These are phyloP conservation scores for Trichoderma koningiopsis DNA, from an alignment of 2,329 filamentous ascomycete species.

Conservation along the genomic window DNA sequence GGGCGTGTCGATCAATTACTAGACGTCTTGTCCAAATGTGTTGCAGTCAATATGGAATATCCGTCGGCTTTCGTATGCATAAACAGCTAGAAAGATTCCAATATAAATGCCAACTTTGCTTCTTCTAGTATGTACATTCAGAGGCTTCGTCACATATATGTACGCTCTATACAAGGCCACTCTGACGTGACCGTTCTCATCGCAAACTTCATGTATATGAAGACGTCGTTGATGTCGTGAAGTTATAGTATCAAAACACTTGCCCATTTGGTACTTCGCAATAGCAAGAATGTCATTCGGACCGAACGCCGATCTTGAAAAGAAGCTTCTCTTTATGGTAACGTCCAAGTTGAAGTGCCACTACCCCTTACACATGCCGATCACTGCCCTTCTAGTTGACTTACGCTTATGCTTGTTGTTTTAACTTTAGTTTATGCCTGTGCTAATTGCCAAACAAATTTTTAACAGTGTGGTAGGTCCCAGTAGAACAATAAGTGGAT, in stretches of 20 bases:
- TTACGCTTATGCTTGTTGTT: not conserved
- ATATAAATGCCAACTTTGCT: not conserved
- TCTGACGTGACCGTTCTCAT: not conserved
- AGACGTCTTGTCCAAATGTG: not conserved
- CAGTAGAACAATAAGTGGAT: not conserved
- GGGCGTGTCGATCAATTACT: not conserved
- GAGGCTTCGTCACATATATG: not conserved
- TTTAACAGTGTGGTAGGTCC: not conserved
- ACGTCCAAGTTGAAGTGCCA: not conserved
- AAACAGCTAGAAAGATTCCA: not conserved
- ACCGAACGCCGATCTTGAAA: slow-evolving; percentile 15
- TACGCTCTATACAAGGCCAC: not conserved
- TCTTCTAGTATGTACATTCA: not conserved
- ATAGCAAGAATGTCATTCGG: slow-evolving; percentile 2
- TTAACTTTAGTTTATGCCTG: not conserved
- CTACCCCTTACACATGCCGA: slow-evolving; percentile 9
- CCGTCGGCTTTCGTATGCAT: not conserved
- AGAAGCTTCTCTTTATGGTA: slow-evolving; percentile 20
- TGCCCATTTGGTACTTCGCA: not conserved
- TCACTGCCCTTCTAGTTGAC: not conserved
- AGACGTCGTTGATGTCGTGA: not conserved
- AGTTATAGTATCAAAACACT: not conserved
- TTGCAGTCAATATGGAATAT: not conserved
- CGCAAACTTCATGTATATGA: not conserved
- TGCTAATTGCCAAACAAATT: not conserved